Evolutionary conservation across 305 asterid species (phyloP).

Genomic region (Fraxinus albicans): DNA sequence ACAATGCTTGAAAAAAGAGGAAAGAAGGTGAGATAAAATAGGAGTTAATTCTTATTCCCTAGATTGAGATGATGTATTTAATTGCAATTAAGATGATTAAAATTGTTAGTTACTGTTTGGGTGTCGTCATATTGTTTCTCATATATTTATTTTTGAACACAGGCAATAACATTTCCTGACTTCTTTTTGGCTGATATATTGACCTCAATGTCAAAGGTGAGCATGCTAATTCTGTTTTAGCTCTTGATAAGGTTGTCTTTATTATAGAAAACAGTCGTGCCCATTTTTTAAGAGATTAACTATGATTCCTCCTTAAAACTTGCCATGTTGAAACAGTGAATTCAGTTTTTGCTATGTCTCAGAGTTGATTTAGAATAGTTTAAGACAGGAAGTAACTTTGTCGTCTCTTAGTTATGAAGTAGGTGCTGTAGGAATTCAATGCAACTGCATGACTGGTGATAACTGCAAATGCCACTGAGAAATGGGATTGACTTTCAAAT

Average conservation of each 20-base stretch:
- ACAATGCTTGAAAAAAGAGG: neutral
- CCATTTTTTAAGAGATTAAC: conserved; percentile 11
- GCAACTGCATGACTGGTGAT: neutral
- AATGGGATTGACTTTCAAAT: neutral
- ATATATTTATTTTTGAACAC: conserved; percentile 35
- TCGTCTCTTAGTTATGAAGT: neutral
- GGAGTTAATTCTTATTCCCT: neutral
- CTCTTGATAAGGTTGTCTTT: conserved; percentile 12
- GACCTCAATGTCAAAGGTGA: conserved; percentile 98
- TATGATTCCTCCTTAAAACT: neutral
- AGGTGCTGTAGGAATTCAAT: neutral
- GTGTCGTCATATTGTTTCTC: conserved; percentile 24
- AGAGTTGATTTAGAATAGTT: neutral
- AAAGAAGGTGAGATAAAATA: neutral
- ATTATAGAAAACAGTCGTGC: neutral
- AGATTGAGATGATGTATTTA: neutral
- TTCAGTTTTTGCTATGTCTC: conserved; percentile 3
- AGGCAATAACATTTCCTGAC: conserved; percentile 96
- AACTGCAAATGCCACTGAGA: neutral
- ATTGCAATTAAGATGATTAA: neutral
- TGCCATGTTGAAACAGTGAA: conserved; percentile 5
- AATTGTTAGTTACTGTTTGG: neutral
- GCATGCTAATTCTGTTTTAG: conserved; percentile 25
- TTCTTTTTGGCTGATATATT: conserved; percentile 96
- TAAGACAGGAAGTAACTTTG: neutral